Evolutionary conservation across 1,284 basidiomycete genomes (phyloP).

Genomic region (Ustilago xerochloae): DNA sequence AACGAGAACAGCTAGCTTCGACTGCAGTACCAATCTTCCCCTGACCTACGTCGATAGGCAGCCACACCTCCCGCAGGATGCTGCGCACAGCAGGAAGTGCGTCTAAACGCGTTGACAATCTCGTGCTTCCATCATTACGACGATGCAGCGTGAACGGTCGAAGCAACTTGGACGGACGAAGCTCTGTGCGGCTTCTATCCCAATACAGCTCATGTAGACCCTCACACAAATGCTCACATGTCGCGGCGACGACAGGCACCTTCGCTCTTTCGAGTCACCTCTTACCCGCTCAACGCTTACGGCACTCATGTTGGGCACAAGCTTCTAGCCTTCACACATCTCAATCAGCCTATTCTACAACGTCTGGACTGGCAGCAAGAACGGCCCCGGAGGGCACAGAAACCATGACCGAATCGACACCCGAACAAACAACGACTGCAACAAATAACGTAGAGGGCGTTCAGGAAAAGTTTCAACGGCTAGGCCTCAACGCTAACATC

Average conservation of each 20-base stretch:
- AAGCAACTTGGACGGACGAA: not conserved
- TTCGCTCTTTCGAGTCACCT: no score
- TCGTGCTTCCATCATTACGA: not conserved
- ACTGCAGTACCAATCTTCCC: not conserved
- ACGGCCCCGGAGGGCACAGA: no score
- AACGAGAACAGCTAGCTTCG: not conserved
- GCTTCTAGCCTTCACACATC: no score
- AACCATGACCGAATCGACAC: not conserved
- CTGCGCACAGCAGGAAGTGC: conserved; percentile 20
- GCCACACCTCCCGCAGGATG: conserved; percentile 3
- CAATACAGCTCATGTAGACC: no score
- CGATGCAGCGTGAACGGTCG: not conserved
- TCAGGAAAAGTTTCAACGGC: conserved; percentile 32
- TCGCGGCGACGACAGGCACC: no score
- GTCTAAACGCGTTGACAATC: conserved; percentile 11
- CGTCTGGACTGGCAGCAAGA: not conserved
- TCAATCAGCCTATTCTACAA: no score
- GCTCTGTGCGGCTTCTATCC: not conserved
- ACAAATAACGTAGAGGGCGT: conserved; percentile 7
- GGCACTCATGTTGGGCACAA: no score
- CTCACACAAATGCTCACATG: no score
- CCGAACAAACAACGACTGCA: not conserved
- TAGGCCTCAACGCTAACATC: conserved; percentile 52
- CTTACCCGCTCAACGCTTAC: no score
- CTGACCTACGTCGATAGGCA: not conserved